Base-by-base conservation (phyloP, 2,329 filamentous ascomycete genomes). In the Aaosphaeria arxii region DNA sequence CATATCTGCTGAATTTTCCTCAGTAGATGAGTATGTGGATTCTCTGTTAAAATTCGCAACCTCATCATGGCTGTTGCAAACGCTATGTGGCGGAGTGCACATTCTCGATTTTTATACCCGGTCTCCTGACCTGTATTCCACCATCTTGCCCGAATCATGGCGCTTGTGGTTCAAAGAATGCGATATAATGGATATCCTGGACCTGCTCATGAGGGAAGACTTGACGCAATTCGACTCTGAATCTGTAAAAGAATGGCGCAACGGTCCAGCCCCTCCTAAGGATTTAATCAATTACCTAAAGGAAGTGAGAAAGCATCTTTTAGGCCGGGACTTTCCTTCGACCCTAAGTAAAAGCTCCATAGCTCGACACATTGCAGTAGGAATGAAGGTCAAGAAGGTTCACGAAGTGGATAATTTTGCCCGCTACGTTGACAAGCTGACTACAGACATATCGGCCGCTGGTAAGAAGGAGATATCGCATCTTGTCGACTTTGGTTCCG, bases 371-470 rank as follows among this genome's bases (percentile, higher is more conserved):
- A 82, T 96, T 11, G 82, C 88, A 0, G 81, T 95, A 11, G 94
- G 94, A 4, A 99, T 99, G 94, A 95, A 90, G 53, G 83, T 87
- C 13, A 99, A 99, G 70, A 99, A 99, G 71, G 80, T 89, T 1
- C 94, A 99, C 63, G 94, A 99, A 73, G 94, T 97, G 31, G 82
- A 85, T 50, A 85, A 94, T 63, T 96, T 97, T 63, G 88, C 92
- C n/a, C 81, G 82, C 53, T 97, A 92, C 61, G 82, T 97, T 45
- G 81, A 89, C 46, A 78, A 81, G 30, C 79, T 96, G 28, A 78
- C 81, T 3, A 64, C 74, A 2, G 73, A 81, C 1, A 79, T 86
- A 39, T 55, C 55, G 39, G 50, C 51, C 1, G 55, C 59, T 3
- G 52, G 56, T 7, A 64, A 46, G 58, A 71, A 48, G 6, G 63